Base-by-base conservation (phyloP, 225 moss, liverwort and hornwort genomes). In the Physcomitrellopsis africana region DNA sequence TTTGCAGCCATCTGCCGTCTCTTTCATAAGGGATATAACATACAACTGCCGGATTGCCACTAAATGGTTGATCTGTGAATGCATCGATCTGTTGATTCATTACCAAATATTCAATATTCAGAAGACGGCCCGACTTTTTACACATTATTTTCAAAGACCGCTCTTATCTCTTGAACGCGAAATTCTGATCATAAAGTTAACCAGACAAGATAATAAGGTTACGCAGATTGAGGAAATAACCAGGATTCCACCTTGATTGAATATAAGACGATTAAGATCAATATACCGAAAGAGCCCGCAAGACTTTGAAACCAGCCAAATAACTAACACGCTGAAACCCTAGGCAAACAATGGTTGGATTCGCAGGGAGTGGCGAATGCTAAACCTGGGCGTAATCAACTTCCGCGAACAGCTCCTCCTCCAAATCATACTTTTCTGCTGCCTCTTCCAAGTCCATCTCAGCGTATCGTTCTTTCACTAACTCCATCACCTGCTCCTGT, bases 31-130 rank as follows among this genome's bases (percentile, higher is more conserved):
- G 99, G 54, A 99, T 82, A 81, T 92, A 95, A 76, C 95, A 95
- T 19, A 95, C 99, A 62, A 95, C 95, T 62, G 99, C 95, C 60
- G 99, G 92, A 76, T 99, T 99, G 85, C 99, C 99, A 75, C 88
- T 81, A 80, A 95, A 99, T 23, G 99, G 86, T 80, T 71, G 83
- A 81, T 87, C 91, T 72, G 99, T 83, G 60, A 99, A 99, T 37
- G 89, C 83, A 83, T 99, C 92, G 63, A 96, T 91, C 96, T 96
- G 84, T 63, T 72, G 73, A 77, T 56, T 65, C 80, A 84, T 77
- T 75, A 84, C 67, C 65, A 82, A 37, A 70, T 79, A 60, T 72
- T 18, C 68, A 60, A 68, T 54, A 66, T 74, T 84, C 9, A 81
- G 65, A n/a, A 84, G 61, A 65, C 49, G 4, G 15, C 61, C 63